Evolutionary conservation across 75 land plant species (phyloP), one percentile per base, ranked within the genome.

Genomic region (Azolla pinnata): DNA sequence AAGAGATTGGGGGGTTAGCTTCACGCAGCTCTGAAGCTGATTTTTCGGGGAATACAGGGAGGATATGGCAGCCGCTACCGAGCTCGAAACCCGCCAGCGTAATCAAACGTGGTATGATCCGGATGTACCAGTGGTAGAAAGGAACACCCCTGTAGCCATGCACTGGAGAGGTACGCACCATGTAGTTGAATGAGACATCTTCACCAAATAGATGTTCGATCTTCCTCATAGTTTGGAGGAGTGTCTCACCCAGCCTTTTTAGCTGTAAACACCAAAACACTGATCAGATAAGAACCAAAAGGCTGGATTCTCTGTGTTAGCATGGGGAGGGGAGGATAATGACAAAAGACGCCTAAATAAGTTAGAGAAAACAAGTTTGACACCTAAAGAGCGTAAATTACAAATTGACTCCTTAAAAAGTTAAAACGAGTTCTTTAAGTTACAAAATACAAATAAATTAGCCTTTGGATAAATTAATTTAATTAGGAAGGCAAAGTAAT

Each of bases 21-120:
- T 77, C 88, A 57, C 85, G 68, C 55, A 88, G 44, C 31, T 78
- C 58, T 54, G 74, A 65, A 8, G 95, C 89, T 49, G 83, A 76
- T 63, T 83, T 80, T 48, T 93, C 98, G 24, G 98, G 95, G 30
- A 80, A 70, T 29, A 88, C 86, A 34, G 98, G 73, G 69, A 88
- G 83, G 26, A 93, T 93, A 52, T 78, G 69, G 44, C 95, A 85
- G 17, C 98, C 98, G 31, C 76, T 83, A 12, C 80, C 98, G 31
- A 93, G 42, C 74, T 93, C 98, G 69, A 93, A 93, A 0, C 98
- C 98, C 0, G 71, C 98, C 0, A 75, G 33, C 5, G 64, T 71
- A 40, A 50, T 32, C 10, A 93, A 67, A 19, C 82, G 96, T 29
- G 98, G 98, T 25, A 88, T 70, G 44, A 93, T 74, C 45, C 81